Evolutionary conservation across 2,329 filamentous ascomycete species (phyloP).

Genomic region (Fusarium fracticaudum): DNA sequence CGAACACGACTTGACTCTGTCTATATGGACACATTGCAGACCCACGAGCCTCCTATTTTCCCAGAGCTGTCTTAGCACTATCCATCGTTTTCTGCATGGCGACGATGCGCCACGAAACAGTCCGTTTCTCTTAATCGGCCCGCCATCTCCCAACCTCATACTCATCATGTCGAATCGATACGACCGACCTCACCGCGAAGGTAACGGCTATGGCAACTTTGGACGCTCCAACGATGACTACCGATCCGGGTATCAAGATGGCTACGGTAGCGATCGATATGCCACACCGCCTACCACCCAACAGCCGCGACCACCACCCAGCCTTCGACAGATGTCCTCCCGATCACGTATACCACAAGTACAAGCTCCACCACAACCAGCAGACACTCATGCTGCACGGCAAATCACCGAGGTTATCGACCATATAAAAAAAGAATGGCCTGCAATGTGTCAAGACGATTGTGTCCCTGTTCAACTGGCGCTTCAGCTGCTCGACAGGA

Average conservation of each 20-base stretch:
- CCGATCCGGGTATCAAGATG: conserved; percentile 49
- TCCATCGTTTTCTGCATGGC: not conserved
- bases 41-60: not conserved
- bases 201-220: conserved; percentile 58
- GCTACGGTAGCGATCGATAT: conserved; percentile 56
- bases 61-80: not conserved
- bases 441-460: conserved; percentile 86
- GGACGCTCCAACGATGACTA: conserved; percentile 58
- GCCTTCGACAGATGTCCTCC: conserved; percentile 49
- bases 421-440: conserved; percentile 89
- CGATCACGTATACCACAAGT: conserved; percentile 47
- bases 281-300: conserved; percentile 47
- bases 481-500: conserved; percentile 92
- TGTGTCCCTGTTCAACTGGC: conserved; percentile 94
- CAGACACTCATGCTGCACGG: conserved; percentile 61
- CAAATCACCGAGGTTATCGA: conserved; percentile 75
- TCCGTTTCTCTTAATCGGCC: conserved; percentile 25
- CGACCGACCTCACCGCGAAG: conserved; percentile 53
- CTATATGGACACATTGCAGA: not conserved
- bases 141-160: conserved; percentile 12
- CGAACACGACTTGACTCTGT: not conserved
- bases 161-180: conserved; percentile 62
- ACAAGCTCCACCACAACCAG: conserved; percentile 3
- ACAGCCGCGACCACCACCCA: conserved; percentile 42
- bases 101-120: conserved; percentile 38